Base-by-base conservation (phyloP, 2,329 filamentous ascomycete species). In the Fusarium sp. region DNA sequence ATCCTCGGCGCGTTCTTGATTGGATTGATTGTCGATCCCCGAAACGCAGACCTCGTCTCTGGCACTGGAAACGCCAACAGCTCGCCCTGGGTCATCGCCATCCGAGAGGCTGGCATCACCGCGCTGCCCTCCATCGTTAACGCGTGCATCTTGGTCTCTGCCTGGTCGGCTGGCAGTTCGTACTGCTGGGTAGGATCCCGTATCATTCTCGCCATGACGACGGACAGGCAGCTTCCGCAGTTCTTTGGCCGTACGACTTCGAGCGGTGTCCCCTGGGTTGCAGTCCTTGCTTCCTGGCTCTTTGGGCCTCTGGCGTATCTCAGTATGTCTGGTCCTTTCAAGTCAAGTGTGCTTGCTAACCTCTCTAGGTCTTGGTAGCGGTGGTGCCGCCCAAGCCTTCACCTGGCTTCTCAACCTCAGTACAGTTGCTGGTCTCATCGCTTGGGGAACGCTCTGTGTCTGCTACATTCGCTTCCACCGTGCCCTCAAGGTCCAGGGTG, bases 351-450 rank as follows among this genome's bases (percentile, higher is more conserved):
- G 2, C 7, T 1, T 4, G 56, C 62, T 61, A 31, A 63, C 3
- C 5, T 27, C 9, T 5, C 0, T 2, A 77, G 75, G 75, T 64
- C 76, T 78, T 14, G 76, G 76, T 35, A 63, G 31, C 3, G 76
- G 87, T 74, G 88, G 86, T 33, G 91, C 91, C 25, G 87, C 89
- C 36, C 85, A 86, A 4, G 92, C 93, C 8, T 94, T 94, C 81
- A 87, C 86, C 62, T 94, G 92, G 91, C 93, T 94, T 79, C 88
- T 91, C 76, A 93, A 92, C 80, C 87, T 94, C 65, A 92, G 90
- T 33, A 93, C 89, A 65, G 88, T 91, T 63, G 88, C 87, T 0
- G 89, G 89, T 7, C 87, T 89, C 78, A 87, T 91, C 77, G 89
- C 88, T 29, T 92, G 90, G 90, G 85, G 89, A 70, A 86, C 89